These are phyloP conservation scores for Sporopachydermia cereana DNA, from an alignment of 1,139 yeast genomes.

Conservation along the genomic window DNA sequence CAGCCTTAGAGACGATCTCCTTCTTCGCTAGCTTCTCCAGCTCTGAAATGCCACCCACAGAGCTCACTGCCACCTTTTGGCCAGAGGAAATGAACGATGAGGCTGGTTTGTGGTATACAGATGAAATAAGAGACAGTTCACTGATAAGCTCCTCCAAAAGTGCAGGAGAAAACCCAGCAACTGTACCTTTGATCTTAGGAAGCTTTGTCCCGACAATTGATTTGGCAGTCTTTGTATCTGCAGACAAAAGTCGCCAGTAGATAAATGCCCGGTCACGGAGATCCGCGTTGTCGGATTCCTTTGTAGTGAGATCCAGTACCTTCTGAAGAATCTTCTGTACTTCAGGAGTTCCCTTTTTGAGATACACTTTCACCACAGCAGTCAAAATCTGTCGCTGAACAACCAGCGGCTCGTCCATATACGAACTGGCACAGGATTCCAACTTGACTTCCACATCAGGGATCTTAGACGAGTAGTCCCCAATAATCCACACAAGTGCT, in stretches of 20 bases:
- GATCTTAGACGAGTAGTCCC: slow-evolving; percentile 75
- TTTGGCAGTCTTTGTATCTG: slow-evolving; percentile 36
- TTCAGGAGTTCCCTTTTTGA: slow-evolving; percentile 32
- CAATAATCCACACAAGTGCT: slow-evolving; percentile 82
- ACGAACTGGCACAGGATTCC: slow-evolving; percentile 43
- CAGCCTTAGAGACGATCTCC: slow-evolving; percentile 52
- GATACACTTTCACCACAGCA: slow-evolving; percentile 64
- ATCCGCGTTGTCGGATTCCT: slow-evolving; percentile 78
- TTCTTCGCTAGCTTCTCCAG: slow-evolving; percentile 66
- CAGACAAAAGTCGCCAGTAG: slow-evolving; percentile 85
- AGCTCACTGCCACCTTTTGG: slow-evolving; percentile 28
- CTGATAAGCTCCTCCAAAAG: slow-evolving; percentile 54
- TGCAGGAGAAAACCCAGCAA: slow-evolving; percentile 58
- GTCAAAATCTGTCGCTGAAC: slow-evolving; percentile 73
- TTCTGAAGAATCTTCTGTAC: slow-evolving; percentile 49
- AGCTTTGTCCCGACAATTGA: slow-evolving; percentile 47
- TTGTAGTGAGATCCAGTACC: slow-evolving; percentile 67
- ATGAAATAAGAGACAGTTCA: slow-evolving; percentile 79
- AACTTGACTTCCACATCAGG: slow-evolving; percentile 37
- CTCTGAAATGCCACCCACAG: slow-evolving; percentile 47
- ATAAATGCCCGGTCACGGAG: slow-evolving; percentile 89
- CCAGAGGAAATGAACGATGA: slow-evolving; percentile 47
- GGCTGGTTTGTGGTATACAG: slow-evolving; percentile 83
- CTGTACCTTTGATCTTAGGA: slow-evolving; percentile 63
- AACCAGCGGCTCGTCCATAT: slow-evolving; percentile 58